Evolutionary conservation across 2,329 filamentous ascomycete genomes (phyloP).

Genomic region (Aureobasidium sp.): DNA sequence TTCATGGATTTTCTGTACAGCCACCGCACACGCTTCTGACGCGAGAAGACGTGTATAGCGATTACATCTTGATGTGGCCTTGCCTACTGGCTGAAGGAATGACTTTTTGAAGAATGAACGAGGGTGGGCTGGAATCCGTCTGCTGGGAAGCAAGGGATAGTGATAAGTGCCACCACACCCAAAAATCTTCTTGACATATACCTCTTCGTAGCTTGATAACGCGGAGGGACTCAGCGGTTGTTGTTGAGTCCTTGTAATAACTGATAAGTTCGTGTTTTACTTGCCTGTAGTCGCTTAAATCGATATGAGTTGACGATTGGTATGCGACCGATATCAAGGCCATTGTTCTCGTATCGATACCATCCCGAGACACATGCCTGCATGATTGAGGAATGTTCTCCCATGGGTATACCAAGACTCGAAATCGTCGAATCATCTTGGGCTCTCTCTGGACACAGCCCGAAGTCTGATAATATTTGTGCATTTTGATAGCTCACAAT

Average conservation of each 20-base stretch:
- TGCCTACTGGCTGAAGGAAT: slow-evolving; percentile 4
- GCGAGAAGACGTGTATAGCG: slow-evolving; percentile 5
- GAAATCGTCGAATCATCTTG: neutral
- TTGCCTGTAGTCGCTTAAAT: too few relatives aligned
- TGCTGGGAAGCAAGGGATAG: slow-evolving; percentile 1
- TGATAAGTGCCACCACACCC: neutral
- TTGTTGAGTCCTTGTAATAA: neutral
- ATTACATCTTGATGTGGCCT: neutral
- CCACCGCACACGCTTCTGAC: slow-evolving; percentile 3
- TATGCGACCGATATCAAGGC: neutral
- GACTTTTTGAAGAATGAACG: slow-evolving; percentile 4
- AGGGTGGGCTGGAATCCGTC: slow-evolving; percentile 4
- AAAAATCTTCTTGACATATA: too few relatives aligned
- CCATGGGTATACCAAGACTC: neutral
- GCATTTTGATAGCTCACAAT: neutral
- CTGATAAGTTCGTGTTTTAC: neutral
- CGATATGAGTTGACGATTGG: neutral
- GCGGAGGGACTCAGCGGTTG: too few relatives aligned
- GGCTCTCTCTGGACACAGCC: neutral
- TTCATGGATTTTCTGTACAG: neutral
- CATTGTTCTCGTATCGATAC: slow-evolving; percentile 1
- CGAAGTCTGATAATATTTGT: neutral
- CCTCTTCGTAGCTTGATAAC: too few relatives aligned
- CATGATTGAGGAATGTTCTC: neutral
- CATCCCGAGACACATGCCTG: neutral